A percentile compares a stretch with the other conserved stretches of the same genome.
Evolutionary conservation across 768 basidiomycete genomes (phyloP).

Genomic region (Calocybe gangraenosa): DNA sequence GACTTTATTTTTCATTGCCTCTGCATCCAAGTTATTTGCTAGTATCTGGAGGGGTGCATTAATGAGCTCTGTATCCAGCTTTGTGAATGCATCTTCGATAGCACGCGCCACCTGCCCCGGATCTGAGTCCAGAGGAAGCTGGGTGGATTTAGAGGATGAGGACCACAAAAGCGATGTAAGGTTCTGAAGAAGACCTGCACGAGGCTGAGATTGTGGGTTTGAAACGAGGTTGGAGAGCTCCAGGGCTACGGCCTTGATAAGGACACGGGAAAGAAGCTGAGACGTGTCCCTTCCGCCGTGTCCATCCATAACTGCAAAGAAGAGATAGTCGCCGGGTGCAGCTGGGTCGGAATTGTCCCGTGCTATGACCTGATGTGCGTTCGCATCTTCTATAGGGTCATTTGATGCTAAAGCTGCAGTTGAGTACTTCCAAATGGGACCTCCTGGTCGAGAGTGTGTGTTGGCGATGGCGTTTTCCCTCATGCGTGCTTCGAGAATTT

Average conservation of each 20-base stretch:
- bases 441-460: conserved; percentile 43
- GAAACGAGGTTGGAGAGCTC: conserved; percentile 60
- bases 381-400: conserved; percentile 88
- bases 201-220: conserved; percentile 26
- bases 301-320: conserved; percentile 90
- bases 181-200: conserved; percentile 28
- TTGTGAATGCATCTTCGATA: conserved; percentile 72
- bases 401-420: conserved; percentile 84
- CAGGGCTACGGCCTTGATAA: conserved; percentile 80
- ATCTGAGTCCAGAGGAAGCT: conserved; percentile 30
- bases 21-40: conserved; percentile 49
- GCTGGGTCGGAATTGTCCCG: conserved; percentile 58
- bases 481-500: conserved; percentile 53
- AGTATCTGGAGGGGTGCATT: conserved; percentile 74
- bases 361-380: conserved; percentile 63
- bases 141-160: conserved; percentile 20
- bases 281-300: conserved; percentile 86
- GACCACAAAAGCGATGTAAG: conserved; percentile 37
- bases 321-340: conserved; percentile 67
- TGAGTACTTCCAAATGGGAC: conserved; percentile 68
- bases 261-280: conserved; percentile 71
- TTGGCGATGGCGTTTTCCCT: conserved; percentile 47
- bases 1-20: conserved; percentile 43
- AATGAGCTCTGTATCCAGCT: conserved; percentile 82
- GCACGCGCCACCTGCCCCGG: conserved; percentile 57